phyloP scores from a whole-genome alignment of 495 filamentous ascomycete genomes.

The Aspergillus indologenus region DNA sequence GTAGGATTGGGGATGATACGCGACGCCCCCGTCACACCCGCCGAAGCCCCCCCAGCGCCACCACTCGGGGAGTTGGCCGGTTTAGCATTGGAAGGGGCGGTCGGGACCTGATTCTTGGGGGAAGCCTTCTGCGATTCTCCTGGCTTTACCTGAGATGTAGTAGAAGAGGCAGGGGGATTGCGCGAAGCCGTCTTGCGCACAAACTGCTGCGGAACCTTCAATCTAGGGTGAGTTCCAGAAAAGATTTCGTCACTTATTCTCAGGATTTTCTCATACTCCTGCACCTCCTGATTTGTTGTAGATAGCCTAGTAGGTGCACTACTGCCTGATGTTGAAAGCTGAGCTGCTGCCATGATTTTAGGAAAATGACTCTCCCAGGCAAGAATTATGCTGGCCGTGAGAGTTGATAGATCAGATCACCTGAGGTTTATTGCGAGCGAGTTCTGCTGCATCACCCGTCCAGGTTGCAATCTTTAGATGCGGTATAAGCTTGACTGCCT shows the following conservation, averaged over 20 bases:
- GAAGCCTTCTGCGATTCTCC: slow-evolving; percentile 22
- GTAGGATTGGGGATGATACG: slow-evolving; percentile 39
- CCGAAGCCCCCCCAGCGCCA: slow-evolving; percentile 26
- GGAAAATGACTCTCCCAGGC: slow-evolving; percentile 1
- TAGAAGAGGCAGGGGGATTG: slow-evolving; percentile 25
- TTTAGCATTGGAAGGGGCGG: slow-evolving; percentile 24
- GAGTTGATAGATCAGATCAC: neutral
- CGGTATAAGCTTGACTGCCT: neutral
- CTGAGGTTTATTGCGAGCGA: slow-evolving; percentile 3
- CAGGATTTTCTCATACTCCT: slow-evolving; percentile 71
- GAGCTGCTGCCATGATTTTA: slow-evolving; percentile 40
- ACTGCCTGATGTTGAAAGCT: slow-evolving; percentile 29
- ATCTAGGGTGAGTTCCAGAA: slow-evolving; percentile 68
- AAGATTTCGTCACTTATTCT: slow-evolving; percentile 73
- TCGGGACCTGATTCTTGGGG: slow-evolving; percentile 31
- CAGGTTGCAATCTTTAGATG: neutral
- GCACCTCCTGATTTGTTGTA: slow-evolving; percentile 32
- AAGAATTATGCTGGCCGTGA: neutral
- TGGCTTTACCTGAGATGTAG: slow-evolving; percentile 24
- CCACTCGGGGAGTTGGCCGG: slow-evolving; percentile 31
- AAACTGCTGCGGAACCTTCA: slow-evolving; percentile 63
- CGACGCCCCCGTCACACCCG: slow-evolving; percentile 25
- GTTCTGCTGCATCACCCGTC: slow-evolving; percentile 4
- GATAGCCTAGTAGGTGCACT: slow-evolving; percentile 30
- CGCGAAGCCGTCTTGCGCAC: slow-evolving; percentile 47